Evolutionary conservation across 768 basidiomycete species (phyloP), one percentile per base, ranked within the genome.

Genomic region (Lentinus brumalis): DNA sequence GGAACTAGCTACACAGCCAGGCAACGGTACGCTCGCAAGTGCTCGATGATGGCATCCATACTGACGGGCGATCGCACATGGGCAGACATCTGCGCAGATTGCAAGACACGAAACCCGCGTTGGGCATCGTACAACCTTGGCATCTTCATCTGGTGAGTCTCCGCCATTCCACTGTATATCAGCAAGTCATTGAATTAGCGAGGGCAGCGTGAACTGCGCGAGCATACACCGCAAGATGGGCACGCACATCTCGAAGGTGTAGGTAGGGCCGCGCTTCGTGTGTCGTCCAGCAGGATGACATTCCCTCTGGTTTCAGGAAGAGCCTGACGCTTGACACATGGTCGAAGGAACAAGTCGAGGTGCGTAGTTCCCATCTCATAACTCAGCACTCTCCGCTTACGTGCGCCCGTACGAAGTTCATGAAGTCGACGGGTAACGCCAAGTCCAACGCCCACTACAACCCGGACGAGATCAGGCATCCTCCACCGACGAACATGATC

Each of bases 171-270:
- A 35, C 18, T 11, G 5, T 7, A 15, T 32, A 21, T 50, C 18
- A 0, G 4, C n/a, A 16, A 4, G 15, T 1, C 14, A 5, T 12
- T 31, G 14, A 45, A 8, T 14, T 46, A 38, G 6, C 30, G 16
- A 5, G 35, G 15, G 4, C 61, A 95, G 94, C 68, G 81, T 94
- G 45, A 85, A 83, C 66, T 98, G 96, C 71, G 96, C 96, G 15
- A 89, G 90, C 60, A 86, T 96, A 53, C 96, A 98, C 77, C 84
- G 96, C 55, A 96, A 96, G 79, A 88, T 98, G 60, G 96, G 96
- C 2, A 96, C 93, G 5, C 96, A 98, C 72, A 81, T 94, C 65
- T 86, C 91, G 0, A 95, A 97, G 85, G 92, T 98, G 93, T 95
- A 79, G 71, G 85, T 80, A 32, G n/a, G 60, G 50, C 39, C 47